Base-by-base conservation (phyloP, 176 grass and related monocot genomes). In the Rhipidocladum racemiflorum region DNA sequence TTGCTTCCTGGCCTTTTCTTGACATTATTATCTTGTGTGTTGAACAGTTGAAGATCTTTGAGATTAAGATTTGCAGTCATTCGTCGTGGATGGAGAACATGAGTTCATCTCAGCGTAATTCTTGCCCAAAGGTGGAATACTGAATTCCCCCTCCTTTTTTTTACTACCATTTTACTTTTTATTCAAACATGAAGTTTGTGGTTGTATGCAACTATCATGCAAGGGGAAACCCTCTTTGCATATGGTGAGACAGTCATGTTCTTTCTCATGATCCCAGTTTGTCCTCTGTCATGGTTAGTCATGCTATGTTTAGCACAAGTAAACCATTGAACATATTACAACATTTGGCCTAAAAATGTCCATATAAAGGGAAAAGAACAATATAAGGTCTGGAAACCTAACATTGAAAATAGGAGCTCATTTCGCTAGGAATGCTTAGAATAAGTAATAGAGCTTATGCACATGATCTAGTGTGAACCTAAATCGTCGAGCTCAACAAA, bases 121-220 rank as follows among this genome's bases (percentile, higher is more conserved):
- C 88, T 66, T 83, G 30, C 60, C 74, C 88, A 30, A 90, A 90
- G 88, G 88, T 87, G 42, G 56, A 64, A 21, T 76, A 69, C 23
- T 39, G 20, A 79, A 39, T 63, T 59, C 28, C 76, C 18, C 76
- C 8, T 32, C 44, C 4, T 9, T 45, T 78, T 45, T 61, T 38
- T 68, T 9, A 68, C 30, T 54, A 59, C 9, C 17, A 13, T 49
- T 68, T 65, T 54, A 57, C 50, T 65, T 88, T 59, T 5, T 14
- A 43, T 79, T 49, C 4, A 40, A 50, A 39, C 23, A 84, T 85
- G 30, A 39, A 59, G 21, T 66, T 14, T 74, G 30, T 32, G 9
- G 11, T 68, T 29, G 0, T 50, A n/a, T 62, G 9, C 42, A 54
- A 51, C 42, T 61, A 48, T 43, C 53, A 62, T 62, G 30, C 23